Conservation (phyloP, 176 grass and related monocot species). For the Bolboschoenus planiculmis region DNA sequence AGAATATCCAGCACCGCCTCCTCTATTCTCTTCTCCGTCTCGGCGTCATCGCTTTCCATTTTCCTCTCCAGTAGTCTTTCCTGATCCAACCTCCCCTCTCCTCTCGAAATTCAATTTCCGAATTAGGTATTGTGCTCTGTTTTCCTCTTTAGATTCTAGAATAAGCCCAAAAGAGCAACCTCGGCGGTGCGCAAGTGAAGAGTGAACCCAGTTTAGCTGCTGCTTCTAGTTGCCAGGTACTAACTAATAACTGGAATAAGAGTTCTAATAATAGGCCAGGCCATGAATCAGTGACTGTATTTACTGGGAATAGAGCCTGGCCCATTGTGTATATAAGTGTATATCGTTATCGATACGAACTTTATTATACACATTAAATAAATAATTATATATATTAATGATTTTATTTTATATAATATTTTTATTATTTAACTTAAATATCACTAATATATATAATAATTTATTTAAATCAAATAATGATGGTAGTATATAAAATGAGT, state of each 20-base stretch:
- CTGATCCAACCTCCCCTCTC: background rate
- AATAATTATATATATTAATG: no score
- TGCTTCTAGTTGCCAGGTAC: no score
- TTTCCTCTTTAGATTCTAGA: background rate
- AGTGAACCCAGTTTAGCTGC: background rate
- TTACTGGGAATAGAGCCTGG: background rate
- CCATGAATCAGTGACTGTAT: background rate
- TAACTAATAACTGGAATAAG: no score
- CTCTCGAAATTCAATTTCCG: background rate
- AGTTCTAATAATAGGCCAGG: background rate
- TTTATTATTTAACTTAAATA: no score
- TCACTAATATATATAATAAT: no score
- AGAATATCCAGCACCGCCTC: constrained; percentile 64
- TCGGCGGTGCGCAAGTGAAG: no score
- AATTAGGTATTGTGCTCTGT: background rate
- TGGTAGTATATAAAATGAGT: no score
- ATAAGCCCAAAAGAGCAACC: no score
- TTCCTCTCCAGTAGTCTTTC: background rate
- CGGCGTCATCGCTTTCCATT: constrained; percentile 29
- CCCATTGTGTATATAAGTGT: background rate
- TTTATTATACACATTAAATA: no score
- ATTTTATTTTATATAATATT: no score
- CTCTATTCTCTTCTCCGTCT: constrained; percentile 62
- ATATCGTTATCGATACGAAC: no score
- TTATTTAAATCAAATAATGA: no score